Conservation (phyloP, 179 eudicot genomes). For the Spergularia azorica region DNA sequence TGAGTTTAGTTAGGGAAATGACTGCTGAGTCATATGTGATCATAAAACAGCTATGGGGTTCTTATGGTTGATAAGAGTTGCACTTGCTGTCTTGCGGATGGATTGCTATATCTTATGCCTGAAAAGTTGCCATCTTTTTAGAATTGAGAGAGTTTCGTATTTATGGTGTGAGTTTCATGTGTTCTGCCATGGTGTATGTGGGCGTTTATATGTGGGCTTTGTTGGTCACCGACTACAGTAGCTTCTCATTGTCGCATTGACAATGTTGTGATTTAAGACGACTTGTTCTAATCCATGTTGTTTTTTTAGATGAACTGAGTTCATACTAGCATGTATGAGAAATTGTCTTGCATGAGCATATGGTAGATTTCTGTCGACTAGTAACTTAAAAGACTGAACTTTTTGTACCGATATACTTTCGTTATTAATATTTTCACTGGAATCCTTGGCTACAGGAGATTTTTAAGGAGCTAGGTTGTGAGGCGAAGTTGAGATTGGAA, state of each 20-base stretch:
- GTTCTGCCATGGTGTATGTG: background rate
- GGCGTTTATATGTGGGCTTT: background rate
- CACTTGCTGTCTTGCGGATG: no score
- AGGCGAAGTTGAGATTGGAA: constrained; percentile 78
- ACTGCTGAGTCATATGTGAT: no score
- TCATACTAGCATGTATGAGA: background rate
- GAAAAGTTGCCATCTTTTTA: background rate
- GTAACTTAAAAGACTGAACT: background rate
- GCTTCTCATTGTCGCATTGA: no score
- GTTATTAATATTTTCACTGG: background rate
- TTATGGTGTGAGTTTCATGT: no score
- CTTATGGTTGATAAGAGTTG: no score
- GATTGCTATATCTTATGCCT: background rate
- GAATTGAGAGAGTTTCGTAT: background rate
- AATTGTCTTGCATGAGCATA: background rate
- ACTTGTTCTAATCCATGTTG: no score
- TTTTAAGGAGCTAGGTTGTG: constrained; percentile 65
- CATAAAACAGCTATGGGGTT: no score
- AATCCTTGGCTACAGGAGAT: constrained; percentile 45
- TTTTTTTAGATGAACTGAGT: background rate
- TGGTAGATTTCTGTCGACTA: background rate
- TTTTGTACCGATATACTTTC: background rate
- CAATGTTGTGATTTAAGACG: no score
- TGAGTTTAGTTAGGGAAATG: no score
- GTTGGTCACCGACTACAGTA: background rate